Conservation (phyloP, 805 yeast genomes). For the Metschnikowia vanudenii region DNA sequence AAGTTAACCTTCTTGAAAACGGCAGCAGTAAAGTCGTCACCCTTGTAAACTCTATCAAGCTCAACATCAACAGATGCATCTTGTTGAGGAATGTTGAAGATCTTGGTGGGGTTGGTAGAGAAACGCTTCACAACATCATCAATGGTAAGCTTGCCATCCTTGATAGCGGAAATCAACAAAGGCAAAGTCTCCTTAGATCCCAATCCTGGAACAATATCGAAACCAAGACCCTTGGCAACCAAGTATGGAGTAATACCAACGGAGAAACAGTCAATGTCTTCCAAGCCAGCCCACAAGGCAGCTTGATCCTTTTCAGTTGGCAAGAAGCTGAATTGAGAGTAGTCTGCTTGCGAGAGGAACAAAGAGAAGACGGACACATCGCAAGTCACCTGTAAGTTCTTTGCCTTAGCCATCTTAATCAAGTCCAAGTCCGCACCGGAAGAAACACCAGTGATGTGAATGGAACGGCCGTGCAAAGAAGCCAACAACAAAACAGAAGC, state of each 20-base stretch:
- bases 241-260: conserved; percentile 76
- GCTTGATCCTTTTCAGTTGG: conserved; percentile 81
- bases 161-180: conserved; percentile 75
- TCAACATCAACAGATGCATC: conserved; percentile 80
- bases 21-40: conserved; percentile 27
- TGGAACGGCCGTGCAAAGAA: conserved; percentile 76
- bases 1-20: conserved; percentile 50
- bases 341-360: conserved; percentile 70
- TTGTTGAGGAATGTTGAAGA: conserved; percentile 81
- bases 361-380: conserved; percentile 82
- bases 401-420: conserved; percentile 80
- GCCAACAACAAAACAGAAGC: conserved; percentile 92
- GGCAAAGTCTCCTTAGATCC: conserved; percentile 84
- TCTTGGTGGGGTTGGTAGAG: conserved; percentile 76
- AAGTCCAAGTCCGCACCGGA: conserved; percentile 78
- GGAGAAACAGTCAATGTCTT: conserved; percentile 79
- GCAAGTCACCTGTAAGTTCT: conserved; percentile 80
- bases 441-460: conserved; percentile 86
- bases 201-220: conserved; percentile 63
- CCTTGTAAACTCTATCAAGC: conserved; percentile 57
- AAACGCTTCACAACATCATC: conserved; percentile 70
- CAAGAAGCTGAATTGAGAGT: conserved; percentile 67
- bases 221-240: conserved; percentile 63
- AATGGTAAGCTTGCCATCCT: conserved; percentile 66
- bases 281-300: conserved; percentile 75